Evolutionary conservation across 176 grass and related monocot species (phyloP).

Genomic region (Cenchrus fungigraminus): DNA sequence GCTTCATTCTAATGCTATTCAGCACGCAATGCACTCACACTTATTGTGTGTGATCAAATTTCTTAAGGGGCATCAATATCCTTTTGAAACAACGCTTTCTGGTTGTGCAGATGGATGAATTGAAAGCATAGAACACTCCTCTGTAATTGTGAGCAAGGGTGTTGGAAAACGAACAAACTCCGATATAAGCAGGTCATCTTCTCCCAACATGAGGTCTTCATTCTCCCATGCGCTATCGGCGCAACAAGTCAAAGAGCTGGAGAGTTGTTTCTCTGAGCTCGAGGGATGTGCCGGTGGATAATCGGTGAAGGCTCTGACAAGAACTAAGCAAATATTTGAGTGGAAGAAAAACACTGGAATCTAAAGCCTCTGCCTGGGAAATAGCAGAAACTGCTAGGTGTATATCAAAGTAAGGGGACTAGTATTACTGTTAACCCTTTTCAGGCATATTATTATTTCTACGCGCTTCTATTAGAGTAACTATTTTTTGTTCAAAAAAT

Average conservation of each 20-base stretch:
- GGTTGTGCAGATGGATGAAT: conserved; percentile 34
- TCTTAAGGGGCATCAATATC: conserved; percentile 22
- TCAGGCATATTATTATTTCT: conserved; percentile 9
- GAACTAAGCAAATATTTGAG: conserved; percentile 64
- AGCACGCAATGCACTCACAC: conserved; percentile 18
- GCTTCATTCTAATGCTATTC: background rate
- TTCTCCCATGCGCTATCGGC: conserved; percentile 42
- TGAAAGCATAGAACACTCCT: conserved; percentile 11
- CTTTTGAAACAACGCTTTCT: conserved; percentile 16
- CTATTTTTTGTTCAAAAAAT: background rate
- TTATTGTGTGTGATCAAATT: conserved; percentile 26
- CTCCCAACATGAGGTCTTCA: conserved; percentile 52
- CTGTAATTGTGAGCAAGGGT: conserved; percentile 62
- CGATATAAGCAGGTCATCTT: conserved; percentile 56
- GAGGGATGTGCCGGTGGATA: conserved; percentile 61
- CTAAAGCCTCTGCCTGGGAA: conserved; percentile 66
- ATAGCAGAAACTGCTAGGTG: conserved; percentile 56
- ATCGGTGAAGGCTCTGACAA: conserved; percentile 60
- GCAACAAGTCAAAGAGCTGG: conserved; percentile 56
- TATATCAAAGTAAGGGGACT: conserved; percentile 68
- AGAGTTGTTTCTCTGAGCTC: conserved; percentile 74
- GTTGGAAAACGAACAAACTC: conserved; percentile 78
- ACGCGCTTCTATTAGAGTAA: conserved; percentile 7
- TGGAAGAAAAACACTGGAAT: conserved; percentile 75
- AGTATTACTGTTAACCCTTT: conserved; percentile 16